phyloP scores from a whole-genome alignment of 1,284 basidiomycete genomes.

The Mycosarcoma maydis region DNA sequence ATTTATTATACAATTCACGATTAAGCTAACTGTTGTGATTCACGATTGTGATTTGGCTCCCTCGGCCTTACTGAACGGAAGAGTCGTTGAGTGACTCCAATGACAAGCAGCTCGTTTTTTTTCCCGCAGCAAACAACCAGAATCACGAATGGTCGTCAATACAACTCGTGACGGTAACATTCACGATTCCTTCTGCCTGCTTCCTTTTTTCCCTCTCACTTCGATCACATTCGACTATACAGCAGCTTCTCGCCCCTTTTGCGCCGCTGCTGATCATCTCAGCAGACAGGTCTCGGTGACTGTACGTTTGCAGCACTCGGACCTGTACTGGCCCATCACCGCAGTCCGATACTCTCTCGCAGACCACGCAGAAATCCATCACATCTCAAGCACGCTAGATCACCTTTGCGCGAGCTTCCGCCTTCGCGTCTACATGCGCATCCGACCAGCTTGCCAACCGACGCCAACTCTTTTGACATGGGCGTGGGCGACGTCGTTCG shows the following conservation, averaged over 20 bases:
- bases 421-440: background rate
- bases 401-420: too few relatives aligned
- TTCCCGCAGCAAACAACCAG: background rate
- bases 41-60: too few relatives aligned
- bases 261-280: constrained; percentile 16
- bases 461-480: constrained; percentile 19
- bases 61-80: constrained; percentile 6
- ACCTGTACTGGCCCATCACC: constrained; percentile 19
- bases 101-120: background rate
- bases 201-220: background rate
- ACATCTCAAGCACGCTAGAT: too few relatives aligned
- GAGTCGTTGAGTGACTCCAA: background rate
- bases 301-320: constrained; percentile 31
- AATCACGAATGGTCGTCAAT: background rate
- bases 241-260: constrained; percentile 9
- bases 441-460: too few relatives aligned
- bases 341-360: too few relatives aligned
- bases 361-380: too few relatives aligned
- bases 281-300: constrained; percentile 41
- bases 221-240: background rate
- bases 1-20: too few relatives aligned
- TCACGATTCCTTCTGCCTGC: background rate
- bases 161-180: background rate
- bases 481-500: constrained; percentile 37
- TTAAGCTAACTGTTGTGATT: too few relatives aligned